Evolutionary conservation across 306 rosid species (phyloP).

Genomic region (Castanea mollissima): DNA sequence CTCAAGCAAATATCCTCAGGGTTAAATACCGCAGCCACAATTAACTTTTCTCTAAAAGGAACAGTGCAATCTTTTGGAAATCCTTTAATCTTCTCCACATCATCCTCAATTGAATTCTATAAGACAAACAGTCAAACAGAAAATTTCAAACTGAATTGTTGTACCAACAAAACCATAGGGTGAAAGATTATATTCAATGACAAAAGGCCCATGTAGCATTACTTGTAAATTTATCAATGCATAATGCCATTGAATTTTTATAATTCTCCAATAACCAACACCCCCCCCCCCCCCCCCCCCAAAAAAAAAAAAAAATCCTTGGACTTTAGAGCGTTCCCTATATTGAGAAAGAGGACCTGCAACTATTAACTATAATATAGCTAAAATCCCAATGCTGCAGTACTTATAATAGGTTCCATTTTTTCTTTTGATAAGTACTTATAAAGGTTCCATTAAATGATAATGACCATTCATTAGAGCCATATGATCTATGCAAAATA

Average conservation of each 20-base stretch:
- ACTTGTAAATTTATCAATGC: neutral
- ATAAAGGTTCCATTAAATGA: too few relatives aligned
- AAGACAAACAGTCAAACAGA: conserved; percentile 9
- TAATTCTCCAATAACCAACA: neutral
- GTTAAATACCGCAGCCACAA: conserved; percentile 79
- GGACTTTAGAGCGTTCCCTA: too few relatives aligned
- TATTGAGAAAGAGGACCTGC: too few relatives aligned
- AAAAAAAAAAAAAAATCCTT: too few relatives aligned
- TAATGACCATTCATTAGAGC: too few relatives aligned
- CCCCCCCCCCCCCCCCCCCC: too few relatives aligned
- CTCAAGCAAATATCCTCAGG: conserved; percentile 80
- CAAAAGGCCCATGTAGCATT: neutral
- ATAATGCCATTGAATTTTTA: neutral
- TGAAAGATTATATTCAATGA: neutral
- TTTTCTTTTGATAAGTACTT: too few relatives aligned
- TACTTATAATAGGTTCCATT: too few relatives aligned
- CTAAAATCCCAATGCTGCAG: too few relatives aligned
- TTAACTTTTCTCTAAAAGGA: conserved; percentile 80
- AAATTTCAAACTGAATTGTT: conserved; percentile 1
- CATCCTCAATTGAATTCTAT: conserved; percentile 83
- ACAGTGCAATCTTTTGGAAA: conserved; percentile 71
- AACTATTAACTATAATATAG: too few relatives aligned
- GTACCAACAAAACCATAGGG: neutral
- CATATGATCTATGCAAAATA: too few relatives aligned
- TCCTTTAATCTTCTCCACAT: conserved; percentile 80